These are phyloP conservation scores for Mycogone perniciosa DNA, from an alignment of 2,329 filamentous ascomycete genomes.

Conservation along the genomic window DNA sequence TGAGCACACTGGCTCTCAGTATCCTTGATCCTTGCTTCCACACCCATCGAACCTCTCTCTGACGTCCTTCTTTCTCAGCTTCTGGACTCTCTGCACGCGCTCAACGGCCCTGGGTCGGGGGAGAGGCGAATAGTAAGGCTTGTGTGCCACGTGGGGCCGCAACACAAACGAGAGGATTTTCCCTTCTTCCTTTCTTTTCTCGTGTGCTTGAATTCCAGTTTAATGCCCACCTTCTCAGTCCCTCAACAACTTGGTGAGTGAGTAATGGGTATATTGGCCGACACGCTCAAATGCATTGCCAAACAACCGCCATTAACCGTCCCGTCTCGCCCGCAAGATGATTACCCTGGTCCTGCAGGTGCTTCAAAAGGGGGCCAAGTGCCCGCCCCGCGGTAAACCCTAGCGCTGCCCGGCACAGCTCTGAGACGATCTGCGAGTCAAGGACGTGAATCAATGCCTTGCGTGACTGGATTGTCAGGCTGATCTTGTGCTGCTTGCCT, in stretches of 20 bases:
- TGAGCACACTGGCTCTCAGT: conserved; percentile 10
- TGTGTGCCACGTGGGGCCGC: neutral
- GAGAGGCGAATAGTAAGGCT: neutral
- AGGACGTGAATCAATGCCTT: conserved; percentile 24
- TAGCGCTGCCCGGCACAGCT: conserved; percentile 13
- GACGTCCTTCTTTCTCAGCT: conserved; percentile 10
- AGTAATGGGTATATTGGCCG: neutral
- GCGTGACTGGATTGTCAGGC: conserved; percentile 42
- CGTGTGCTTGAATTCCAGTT: too few species aligned
- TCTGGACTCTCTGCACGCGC: conserved; percentile 4
- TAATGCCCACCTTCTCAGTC: too few species aligned
- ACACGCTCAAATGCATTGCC: neutral
- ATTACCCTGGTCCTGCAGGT: neutral
- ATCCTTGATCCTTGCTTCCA: conserved; percentile 11
- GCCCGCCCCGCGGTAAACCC: conserved; percentile 7
- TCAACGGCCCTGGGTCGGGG: neutral
- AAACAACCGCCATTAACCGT: neutral
- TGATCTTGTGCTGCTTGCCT: conserved; percentile 28
- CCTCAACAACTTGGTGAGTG: too few species aligned
- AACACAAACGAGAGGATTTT: neutral
- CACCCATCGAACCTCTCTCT: conserved; percentile 11
- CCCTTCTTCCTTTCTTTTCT: neutral
- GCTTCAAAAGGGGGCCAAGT: conserved; percentile 2
- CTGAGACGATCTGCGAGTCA: conserved; percentile 25
- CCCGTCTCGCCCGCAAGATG: neutral